Evolutionary conservation across 2,329 filamentous ascomycete species (phyloP).

Genomic region (Purpureocillium lavendulum): DNA sequence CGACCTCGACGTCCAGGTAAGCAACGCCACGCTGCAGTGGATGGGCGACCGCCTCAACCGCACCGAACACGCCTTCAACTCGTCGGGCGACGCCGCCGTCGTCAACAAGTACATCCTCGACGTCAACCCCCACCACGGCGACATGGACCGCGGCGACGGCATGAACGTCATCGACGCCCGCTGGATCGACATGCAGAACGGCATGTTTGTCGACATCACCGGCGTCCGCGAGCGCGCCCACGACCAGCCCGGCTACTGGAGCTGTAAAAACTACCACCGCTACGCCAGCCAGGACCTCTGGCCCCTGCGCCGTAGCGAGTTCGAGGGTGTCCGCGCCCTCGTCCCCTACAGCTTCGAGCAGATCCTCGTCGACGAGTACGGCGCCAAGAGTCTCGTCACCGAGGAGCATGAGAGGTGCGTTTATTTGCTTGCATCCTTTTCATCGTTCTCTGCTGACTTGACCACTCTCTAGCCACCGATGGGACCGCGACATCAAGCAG

Average conservation of each 20-base stretch:
- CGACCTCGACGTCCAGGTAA: constrained; percentile 76
- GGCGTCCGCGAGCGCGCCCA: constrained; percentile 60
- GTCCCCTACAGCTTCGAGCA: constrained; percentile 63
- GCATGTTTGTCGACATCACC: constrained; percentile 79
- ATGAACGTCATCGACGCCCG: constrained; percentile 76
- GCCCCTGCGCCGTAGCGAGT: constrained; percentile 64
- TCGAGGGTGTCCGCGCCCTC: constrained; percentile 63
- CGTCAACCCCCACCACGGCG: constrained; percentile 61
- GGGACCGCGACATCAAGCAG: constrained; percentile 47
- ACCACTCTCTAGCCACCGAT: constrained; percentile 42
- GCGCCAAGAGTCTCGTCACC: constrained; percentile 47
- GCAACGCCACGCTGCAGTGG: constrained; percentile 54
- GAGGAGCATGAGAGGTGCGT: constrained; percentile 57
- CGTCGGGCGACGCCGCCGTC: constrained; percentile 28
- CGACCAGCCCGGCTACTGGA: constrained; percentile 56
- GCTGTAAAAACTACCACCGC: constrained; percentile 72
- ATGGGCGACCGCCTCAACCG: constrained; percentile 61
- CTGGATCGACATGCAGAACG: constrained; percentile 70
- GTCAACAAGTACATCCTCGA: constrained; percentile 60
- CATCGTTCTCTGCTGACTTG: not conserved
- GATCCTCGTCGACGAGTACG: constrained; percentile 59
- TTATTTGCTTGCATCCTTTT: no score
- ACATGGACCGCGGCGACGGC: constrained; percentile 56
- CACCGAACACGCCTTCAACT: constrained; percentile 52
- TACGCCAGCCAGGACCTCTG: constrained; percentile 67